Evolutionary conservation across 2,329 filamentous ascomycete genomes (phyloP).

Genomic region (Cercospora sp.): DNA sequence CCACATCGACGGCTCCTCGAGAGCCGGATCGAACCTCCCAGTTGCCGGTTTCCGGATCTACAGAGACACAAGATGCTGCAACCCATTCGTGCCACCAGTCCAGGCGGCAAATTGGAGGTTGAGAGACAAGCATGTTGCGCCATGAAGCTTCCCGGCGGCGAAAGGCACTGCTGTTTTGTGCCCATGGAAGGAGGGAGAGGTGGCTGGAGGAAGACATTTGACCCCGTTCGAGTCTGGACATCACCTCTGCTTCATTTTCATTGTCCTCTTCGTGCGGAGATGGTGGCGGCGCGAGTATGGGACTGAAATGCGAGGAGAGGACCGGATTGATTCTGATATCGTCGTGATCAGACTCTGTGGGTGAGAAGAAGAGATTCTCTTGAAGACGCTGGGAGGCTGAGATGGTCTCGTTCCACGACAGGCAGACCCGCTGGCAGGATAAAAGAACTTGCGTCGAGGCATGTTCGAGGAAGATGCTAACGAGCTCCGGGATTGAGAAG

Average conservation of each 20-base stretch:
- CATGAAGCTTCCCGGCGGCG: slow-evolving; percentile 19
- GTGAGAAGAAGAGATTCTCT: slow-evolving; percentile 12
- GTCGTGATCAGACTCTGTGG: background rate
- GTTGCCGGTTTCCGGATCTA: background rate
- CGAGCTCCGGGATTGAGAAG: slow-evolving; percentile 19
- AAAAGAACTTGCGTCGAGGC: slow-evolving; percentile 10
- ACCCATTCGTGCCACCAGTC: slow-evolving; percentile 25
- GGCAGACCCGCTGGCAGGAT: slow-evolving; percentile 20
- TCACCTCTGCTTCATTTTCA: background rate
- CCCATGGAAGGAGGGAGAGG: slow-evolving; percentile 14
- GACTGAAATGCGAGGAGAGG: slow-evolving; percentile 4
- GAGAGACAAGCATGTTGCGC: slow-evolving; percentile 21
- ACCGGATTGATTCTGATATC: slow-evolving; percentile 13
- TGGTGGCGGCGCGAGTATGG: slow-evolving; percentile 2
- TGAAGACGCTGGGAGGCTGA: slow-evolving; percentile 6
- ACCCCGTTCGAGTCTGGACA: background rate
- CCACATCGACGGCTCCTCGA: background rate
- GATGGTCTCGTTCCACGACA: slow-evolving; percentile 15
- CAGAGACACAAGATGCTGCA: background rate
- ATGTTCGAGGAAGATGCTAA: slow-evolving; percentile 16
- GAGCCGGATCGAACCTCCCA: slow-evolving; percentile 1
- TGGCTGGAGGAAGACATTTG: background rate
- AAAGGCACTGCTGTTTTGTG: slow-evolving; percentile 15
- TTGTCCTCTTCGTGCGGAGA: background rate
- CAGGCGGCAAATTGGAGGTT: slow-evolving; percentile 16